phyloP scores from a whole-genome alignment of 495 filamentous ascomycete species.

The Aspergillus egyptiacus region DNA sequence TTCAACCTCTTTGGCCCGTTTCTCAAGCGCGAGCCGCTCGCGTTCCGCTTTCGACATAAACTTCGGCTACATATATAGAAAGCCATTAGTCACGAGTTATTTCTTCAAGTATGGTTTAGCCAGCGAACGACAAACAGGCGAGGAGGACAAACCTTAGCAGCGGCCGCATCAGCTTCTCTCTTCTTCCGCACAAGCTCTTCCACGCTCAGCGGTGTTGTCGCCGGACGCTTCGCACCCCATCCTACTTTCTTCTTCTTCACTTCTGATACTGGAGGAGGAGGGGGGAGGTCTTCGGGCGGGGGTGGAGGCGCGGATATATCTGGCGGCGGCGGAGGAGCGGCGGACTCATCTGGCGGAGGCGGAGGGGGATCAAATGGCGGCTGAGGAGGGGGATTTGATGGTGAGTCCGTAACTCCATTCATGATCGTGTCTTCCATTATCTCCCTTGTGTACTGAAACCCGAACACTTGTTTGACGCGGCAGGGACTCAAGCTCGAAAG shows the following conservation, averaged over 20 bases:
- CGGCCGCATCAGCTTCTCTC: conserved; percentile 69
- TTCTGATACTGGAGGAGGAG: conserved; percentile 43
- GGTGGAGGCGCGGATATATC: conserved; percentile 48
- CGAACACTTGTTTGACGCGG: background rate
- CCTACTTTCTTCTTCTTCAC: conserved; percentile 51
- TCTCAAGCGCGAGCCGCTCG: conserved; percentile 80
- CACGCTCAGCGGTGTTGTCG: conserved; percentile 57
- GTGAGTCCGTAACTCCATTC: conserved; percentile 19
- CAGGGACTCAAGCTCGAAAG: background rate
- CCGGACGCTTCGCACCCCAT: conserved; percentile 41
- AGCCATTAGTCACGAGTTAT: conserved; percentile 15
- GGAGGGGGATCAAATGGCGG: conserved; percentile 43
- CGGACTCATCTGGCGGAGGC: conserved; percentile 46
- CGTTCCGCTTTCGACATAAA: conserved; percentile 87
- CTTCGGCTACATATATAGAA: conserved; percentile 59
- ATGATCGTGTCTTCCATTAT: conserved; percentile 27
- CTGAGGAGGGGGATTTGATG: conserved; percentile 27
- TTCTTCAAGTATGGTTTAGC: background rate
- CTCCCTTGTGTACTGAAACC: background rate
- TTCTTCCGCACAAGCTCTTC: conserved; percentile 76
- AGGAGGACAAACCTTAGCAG: conserved; percentile 51
- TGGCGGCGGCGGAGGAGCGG: conserved; percentile 41
- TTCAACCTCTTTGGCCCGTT: conserved; percentile 76
- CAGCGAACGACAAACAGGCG: background rate
- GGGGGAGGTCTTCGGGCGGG: conserved; percentile 47